These are phyloP conservation scores for Balakata baccata DNA, from an alignment of 345 rosid genomes.

Conservation along the genomic window DNA sequence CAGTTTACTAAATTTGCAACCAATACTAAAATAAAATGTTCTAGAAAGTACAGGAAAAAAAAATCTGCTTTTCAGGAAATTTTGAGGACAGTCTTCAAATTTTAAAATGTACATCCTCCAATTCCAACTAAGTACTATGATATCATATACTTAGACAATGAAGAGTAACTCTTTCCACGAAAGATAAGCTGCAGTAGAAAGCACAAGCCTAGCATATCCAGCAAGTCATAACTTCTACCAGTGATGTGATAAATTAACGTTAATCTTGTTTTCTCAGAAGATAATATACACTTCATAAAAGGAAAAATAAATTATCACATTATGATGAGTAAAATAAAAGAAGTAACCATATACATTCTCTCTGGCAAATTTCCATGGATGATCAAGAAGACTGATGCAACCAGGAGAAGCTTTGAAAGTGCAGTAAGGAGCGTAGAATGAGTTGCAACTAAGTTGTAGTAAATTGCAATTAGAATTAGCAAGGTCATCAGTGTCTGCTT, in stretches of 20 bases:
- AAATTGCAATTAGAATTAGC: constrained; percentile 53
- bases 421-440: constrained; percentile 56
- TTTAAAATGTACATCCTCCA: constrained; percentile 2
- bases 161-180: neutral
- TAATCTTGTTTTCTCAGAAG: neutral
- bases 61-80: neutral
- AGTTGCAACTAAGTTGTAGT: constrained; percentile 66
- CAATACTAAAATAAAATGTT: neutral
- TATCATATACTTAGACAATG: neutral
- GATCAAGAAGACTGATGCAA: constrained; percentile 54
- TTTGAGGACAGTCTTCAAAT: neutral
- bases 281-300: neutral
- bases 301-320: constrained; percentile 7
- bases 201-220: neutral
- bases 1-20: neutral
- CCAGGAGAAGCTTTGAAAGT: constrained; percentile 61
- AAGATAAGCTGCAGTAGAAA: neutral
- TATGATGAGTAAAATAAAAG: constrained; percentile 13
- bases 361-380: constrained; percentile 78
- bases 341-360: constrained; percentile 51
- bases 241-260: neutral
- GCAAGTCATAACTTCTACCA: neutral
- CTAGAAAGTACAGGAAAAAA: neutral
- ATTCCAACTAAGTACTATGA: neutral
- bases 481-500: constrained; percentile 50